Conservation (phyloP, 2,329 filamentous ascomycete species). For the Huntiella savannae region DNA sequence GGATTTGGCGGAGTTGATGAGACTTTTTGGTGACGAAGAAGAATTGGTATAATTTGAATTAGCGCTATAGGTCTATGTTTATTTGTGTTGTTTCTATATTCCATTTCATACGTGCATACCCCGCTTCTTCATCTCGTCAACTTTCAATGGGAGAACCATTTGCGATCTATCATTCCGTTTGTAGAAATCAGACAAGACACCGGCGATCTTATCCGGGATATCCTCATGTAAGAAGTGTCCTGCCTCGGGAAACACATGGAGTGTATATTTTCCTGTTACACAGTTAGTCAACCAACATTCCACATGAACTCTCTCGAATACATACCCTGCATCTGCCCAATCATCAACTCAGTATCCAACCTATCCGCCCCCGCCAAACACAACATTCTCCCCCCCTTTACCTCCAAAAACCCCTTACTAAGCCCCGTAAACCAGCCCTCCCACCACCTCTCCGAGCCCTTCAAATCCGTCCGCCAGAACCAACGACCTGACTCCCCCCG, state of each 20-base stretch:
- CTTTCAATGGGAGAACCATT: constrained; percentile 79
- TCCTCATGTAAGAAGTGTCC: constrained; percentile 97
- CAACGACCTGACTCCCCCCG: constrained; percentile 33
- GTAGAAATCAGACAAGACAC: constrained; percentile 76
- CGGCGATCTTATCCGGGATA: constrained; percentile 72
- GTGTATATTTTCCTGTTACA: constrained; percentile 62
- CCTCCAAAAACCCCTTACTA: constrained; percentile 69
- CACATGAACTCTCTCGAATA: not conserved
- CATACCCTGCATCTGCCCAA: constrained; percentile 89
- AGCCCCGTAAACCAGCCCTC: constrained; percentile 81
- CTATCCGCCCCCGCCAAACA: constrained; percentile 78
- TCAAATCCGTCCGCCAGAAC: constrained; percentile 74
- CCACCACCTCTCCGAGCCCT: constrained; percentile 77
- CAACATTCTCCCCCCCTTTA: constrained; percentile 65
- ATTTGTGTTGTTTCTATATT: not conserved
- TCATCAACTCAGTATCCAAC: constrained; percentile 78
- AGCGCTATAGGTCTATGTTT: not conserved
- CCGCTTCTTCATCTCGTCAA: constrained; percentile 50
- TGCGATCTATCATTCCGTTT: constrained; percentile 72
- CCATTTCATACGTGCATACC: constrained; percentile 36
- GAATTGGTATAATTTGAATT: not conserved
- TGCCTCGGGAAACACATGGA: constrained; percentile 85
- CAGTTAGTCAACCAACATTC: not conserved
- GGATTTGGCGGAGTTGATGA: not conserved
- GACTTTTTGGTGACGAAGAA: not conserved